Base-by-base conservation (phyloP, 805 yeast species). In the Yamadazyma paraphyllophila region DNA sequence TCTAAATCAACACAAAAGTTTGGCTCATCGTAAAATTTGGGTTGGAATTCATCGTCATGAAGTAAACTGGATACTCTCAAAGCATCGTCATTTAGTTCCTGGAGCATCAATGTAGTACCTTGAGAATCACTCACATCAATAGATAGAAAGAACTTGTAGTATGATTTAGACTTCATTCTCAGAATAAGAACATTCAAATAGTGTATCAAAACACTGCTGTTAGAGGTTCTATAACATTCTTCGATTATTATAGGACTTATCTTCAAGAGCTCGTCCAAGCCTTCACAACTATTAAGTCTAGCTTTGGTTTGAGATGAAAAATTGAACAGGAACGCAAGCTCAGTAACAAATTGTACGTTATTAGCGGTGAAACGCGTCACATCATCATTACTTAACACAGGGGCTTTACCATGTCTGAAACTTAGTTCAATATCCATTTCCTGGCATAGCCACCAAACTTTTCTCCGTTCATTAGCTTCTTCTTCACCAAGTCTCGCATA, bases 341-440 rank as follows among this genome's bases (percentile, higher is more conserved):
- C 40, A 17, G 26, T 17, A 13, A 43, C 24, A 20, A 30, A 36
- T 13, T 31, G n/a, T 2, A 43, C n/a, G 30, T 31, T 32, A 8
- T 26, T 27, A 16, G 27, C 33, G 9, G 46, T 17, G n/a, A 37
- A 25, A 10, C 27, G 13, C 3, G 26, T 36, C 11, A 37, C 9
- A 15, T 43, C 46, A 7, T 20, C 39, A 8, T 35, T 44, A 49
- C 65, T 65, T 10, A 69, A 54, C 29, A 68, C 43, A 1, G 74
- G 74, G 1, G 74, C 66, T 41, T 67, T 69, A 1, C 74, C 76
- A 40, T 56, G 50, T 33, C 73, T 59, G 51, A 61, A 69, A 46
- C 71, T 65, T 13, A 62, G 56, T 45, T 71, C 76, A 47, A 62
- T 61, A 40, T 70, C 74, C 39, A 58, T 61, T 39, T 50, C 58